Conservation (phyloP, 805 yeast genomes). For the Wickerhamomyces rabaulensis region DNA sequence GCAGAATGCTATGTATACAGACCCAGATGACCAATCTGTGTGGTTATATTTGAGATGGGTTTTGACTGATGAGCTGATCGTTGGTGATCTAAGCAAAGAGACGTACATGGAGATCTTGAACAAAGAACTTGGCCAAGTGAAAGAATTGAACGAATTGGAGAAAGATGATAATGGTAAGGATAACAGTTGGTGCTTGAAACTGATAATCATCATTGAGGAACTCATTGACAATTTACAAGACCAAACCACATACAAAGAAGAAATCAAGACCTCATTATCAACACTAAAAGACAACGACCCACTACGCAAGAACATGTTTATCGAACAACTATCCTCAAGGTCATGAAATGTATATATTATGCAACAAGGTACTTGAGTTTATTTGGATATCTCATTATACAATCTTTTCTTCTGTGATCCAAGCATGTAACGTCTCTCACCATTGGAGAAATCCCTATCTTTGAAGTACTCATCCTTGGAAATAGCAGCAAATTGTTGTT, state of each 20-base stretch:
- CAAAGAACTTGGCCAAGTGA: slow-evolving; percentile 41
- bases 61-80: slow-evolving; percentile 31
- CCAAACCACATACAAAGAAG: slow-evolving; percentile 13
- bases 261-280: slow-evolving; percentile 32
- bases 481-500: slow-evolving; percentile 24
- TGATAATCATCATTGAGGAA: slow-evolving; percentile 41
- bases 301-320: slow-evolving; percentile 54
- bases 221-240: not conserved
- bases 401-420: slow-evolving; percentile 44
- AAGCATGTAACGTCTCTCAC: slow-evolving; percentile 50
- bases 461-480: slow-evolving; percentile 41
- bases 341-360: too few relatives aligned
- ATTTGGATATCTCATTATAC: slow-evolving; percentile 27
- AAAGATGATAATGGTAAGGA: slow-evolving; percentile 57
- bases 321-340: slow-evolving; percentile 26
- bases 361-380: too few relatives aligned
- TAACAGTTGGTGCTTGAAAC: slow-evolving; percentile 73
- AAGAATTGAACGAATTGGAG: slow-evolving; percentile 70
- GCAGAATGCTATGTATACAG: slow-evolving; percentile 84
- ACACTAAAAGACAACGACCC: slow-evolving; percentile 56
- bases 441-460: slow-evolving; percentile 29
- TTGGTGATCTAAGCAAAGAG: slow-evolving; percentile 19
- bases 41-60: slow-evolving; percentile 92
- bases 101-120: slow-evolving; percentile 36
- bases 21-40: slow-evolving; percentile 89